phyloP scores from a whole-genome alignment of 2,329 filamentous ascomycete species.

The Ophiostoma australiae region DNA sequence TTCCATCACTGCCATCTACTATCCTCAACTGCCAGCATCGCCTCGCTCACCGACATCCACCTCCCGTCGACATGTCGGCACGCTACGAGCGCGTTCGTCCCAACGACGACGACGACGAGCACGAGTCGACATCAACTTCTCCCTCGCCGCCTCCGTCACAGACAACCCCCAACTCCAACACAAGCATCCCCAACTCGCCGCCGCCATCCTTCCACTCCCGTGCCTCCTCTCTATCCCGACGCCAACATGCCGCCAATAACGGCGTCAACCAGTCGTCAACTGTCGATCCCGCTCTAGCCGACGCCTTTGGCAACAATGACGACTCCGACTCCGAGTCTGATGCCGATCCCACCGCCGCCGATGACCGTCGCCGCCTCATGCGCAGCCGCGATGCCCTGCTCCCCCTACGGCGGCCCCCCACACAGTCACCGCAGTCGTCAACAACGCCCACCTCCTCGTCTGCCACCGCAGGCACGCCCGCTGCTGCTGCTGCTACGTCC shows the following conservation, averaged over 20 bases:
- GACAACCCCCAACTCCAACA: slow-evolving; percentile 31
- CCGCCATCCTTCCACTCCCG: slow-evolving; percentile 86
- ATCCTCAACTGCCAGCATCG: background rate
- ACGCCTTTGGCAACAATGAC: slow-evolving; percentile 83
- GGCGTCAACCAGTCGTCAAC: background rate
- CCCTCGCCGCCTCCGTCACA: slow-evolving; percentile 44
- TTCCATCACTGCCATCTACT: background rate
- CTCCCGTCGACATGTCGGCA: slow-evolving; percentile 42
- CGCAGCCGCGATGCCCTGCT: slow-evolving; percentile 47
- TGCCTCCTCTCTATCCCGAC: slow-evolving; percentile 55
- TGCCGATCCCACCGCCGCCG: slow-evolving; percentile 69
- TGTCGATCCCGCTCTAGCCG: slow-evolving; percentile 77
- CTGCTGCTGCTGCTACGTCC: slow-evolving; percentile 31
- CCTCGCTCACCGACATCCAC: background rate
- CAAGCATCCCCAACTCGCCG: slow-evolving; percentile 52
- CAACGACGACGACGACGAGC: slow-evolving; percentile 44
- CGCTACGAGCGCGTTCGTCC: slow-evolving; percentile 55
- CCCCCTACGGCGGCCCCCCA: slow-evolving; percentile 23
- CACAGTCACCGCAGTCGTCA: slow-evolving; percentile 27
- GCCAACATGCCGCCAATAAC: slow-evolving; percentile 3
- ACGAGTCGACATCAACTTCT: slow-evolving; percentile 50
- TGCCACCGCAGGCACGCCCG: background rate
- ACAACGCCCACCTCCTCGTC: background rate
- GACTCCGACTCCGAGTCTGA: slow-evolving; percentile 67
- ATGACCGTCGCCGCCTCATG: slow-evolving; percentile 84